A percentile compares a stretch with the other conserved stretches of the same genome.
These are phyloP conservation scores for Beta corolliflora DNA, from an alignment of 179 eudicot genomes.

Conservation along the genomic window DNA sequence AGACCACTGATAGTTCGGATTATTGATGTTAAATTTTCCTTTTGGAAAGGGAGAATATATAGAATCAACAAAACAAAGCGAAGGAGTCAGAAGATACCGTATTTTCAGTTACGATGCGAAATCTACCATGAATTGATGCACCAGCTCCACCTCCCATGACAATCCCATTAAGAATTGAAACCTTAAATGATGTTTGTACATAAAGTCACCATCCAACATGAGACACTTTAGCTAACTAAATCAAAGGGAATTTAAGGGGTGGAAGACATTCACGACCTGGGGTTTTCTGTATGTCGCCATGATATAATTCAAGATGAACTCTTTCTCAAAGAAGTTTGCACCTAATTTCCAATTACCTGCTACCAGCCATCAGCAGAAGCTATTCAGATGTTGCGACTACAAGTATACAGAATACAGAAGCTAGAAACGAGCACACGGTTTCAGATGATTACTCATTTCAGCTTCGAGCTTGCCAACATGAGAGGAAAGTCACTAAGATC, in stretches of 20 bases:
- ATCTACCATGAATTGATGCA: slow-evolving; percentile 82
- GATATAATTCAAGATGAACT: slow-evolving; percentile 68
- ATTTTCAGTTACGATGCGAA: slow-evolving; percentile 86
- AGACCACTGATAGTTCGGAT: no score
- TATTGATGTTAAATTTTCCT: no score
- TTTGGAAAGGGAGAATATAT: no score
- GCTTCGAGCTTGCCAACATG: background rate
- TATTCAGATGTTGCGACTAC: background rate
- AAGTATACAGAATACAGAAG: background rate
- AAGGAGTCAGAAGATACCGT: slow-evolving; percentile 47
- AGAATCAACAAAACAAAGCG: no score
- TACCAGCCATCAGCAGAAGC: slow-evolving; percentile 27
- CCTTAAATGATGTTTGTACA: slow-evolving; percentile 42
- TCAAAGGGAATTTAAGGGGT: background rate
- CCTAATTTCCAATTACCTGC: slow-evolving; percentile 78
- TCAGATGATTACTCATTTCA: background rate
- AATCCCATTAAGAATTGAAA: slow-evolving; percentile 84
- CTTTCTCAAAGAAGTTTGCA: slow-evolving; percentile 56
- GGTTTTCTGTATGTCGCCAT: slow-evolving; percentile 81
- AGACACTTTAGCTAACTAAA: background rate
- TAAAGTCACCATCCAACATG: background rate
- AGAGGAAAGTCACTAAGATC: background rate
- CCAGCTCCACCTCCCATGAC: slow-evolving; percentile 98
- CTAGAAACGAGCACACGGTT: background rate
- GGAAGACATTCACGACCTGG: slow-evolving; percentile 48